A percentile compares a stretch with the other conserved stretches of the same genome.
These are phyloP conservation scores for Xenoacremonium recifei DNA, from an alignment of 2,329 filamentous ascomycete genomes.

Conservation along the genomic window DNA sequence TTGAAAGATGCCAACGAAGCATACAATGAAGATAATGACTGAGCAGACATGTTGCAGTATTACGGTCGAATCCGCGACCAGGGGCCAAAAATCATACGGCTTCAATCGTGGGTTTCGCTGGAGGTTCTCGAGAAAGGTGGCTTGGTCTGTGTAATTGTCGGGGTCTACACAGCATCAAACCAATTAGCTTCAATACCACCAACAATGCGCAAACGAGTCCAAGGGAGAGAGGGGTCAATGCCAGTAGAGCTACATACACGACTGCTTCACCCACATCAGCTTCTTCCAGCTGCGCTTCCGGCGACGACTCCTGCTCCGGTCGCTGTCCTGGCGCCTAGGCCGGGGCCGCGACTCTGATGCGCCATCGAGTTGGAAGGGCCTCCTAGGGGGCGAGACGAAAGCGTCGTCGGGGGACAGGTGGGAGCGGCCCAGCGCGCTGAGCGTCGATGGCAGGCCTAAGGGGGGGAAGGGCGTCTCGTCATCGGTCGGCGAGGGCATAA, in stretches of 20 bases:
- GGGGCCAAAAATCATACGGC: conserved; percentile 96
- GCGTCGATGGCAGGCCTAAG: conserved; percentile 28
- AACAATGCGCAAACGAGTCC: no score
- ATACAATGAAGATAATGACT: conserved; percentile 90
- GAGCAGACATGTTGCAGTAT: conserved; percentile 97
- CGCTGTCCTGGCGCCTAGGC: conserved; percentile 43
- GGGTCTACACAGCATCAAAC: conserved; percentile 59
- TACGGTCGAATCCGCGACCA: conserved; percentile 91
- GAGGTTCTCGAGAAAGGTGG: conserved; percentile 92
- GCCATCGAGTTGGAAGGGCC: not conserved
- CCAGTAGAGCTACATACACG: conserved; percentile 56
- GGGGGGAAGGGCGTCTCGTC: conserved; percentile 37
- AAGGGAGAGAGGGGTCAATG: not conserved
- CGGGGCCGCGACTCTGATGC: not conserved
- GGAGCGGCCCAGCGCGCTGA: conserved; percentile 52
- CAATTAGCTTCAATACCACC: conserved; percentile 3
- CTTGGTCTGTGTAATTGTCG: conserved; percentile 98
- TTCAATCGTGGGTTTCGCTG: conserved; percentile 91
- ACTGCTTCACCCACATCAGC: conserved; percentile 95
- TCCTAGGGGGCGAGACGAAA: conserved; percentile 63
- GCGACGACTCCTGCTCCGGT: conserved; percentile 63
- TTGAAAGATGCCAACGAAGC: conserved; percentile 87
- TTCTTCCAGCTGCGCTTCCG: conserved; percentile 87
- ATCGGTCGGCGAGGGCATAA: conserved; percentile 38
- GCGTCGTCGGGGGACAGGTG: conserved; percentile 84